These are phyloP conservation scores for Albatrellus ellisii DNA, from an alignment of 768 basidiomycete species.

Conservation along the genomic window DNA sequence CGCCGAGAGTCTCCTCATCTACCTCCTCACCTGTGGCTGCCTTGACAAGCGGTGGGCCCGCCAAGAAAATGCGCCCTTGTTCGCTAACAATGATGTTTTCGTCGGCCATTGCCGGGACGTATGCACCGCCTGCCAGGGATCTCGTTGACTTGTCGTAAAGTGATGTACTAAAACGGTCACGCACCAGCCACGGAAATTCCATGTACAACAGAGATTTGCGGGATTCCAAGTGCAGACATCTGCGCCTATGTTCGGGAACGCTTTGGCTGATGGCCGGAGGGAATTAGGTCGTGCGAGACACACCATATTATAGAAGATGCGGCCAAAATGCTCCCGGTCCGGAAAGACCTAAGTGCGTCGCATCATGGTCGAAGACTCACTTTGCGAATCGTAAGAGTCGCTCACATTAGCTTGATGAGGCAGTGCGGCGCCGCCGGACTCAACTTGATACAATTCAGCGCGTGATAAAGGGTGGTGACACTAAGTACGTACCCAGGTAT, in stretches of 20 bases:
- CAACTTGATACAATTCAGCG: constrained; percentile 36
- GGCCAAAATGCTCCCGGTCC: constrained; percentile 89
- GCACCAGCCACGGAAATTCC: constrained; percentile 87
- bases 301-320: constrained; percentile 97
- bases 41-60: constrained; percentile 89
- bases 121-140: constrained; percentile 40
- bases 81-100: constrained; percentile 85
- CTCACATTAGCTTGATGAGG: constrained; percentile 79
- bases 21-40: constrained; percentile 91
- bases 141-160: not conserved
- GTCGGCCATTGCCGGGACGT: constrained; percentile 95
- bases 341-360: constrained; percentile 58
- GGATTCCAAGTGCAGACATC: constrained; percentile 85
- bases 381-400: not conserved
- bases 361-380: not conserved
- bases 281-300: constrained; percentile 10
- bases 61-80: constrained; percentile 89
- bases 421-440: constrained; percentile 87
- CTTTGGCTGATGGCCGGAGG: not conserved
- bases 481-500: constrained; percentile 58
- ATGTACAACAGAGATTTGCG: constrained; percentile 87
- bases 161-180: not conserved
- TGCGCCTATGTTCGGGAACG: constrained; percentile 65
- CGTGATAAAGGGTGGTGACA: constrained; percentile 3
- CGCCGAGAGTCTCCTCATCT: constrained; percentile 85